Conservation (phyloP, 1,139 yeast species). For the Geotrichum macrosporum region DNA sequence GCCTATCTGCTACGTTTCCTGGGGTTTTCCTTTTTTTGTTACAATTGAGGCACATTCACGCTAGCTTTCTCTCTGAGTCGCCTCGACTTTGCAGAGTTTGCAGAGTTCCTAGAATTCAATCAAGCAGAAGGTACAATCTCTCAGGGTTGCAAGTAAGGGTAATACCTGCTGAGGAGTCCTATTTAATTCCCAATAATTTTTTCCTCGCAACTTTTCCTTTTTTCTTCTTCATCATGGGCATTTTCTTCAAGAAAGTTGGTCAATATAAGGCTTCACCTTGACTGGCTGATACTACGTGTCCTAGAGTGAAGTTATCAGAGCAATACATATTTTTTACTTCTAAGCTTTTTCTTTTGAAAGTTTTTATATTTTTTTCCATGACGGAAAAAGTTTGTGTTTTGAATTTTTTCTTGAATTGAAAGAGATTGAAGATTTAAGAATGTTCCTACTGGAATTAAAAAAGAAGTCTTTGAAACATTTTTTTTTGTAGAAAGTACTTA, state of each 20-base stretch:
- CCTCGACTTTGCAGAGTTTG: too few relatives aligned
- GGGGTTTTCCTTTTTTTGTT: too few relatives aligned
- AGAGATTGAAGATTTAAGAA: too few relatives aligned
- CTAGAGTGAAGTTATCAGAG: slow-evolving; percentile 20
- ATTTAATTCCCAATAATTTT: slow-evolving; percentile 4
- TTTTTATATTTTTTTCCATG: slow-evolving; percentile 7
- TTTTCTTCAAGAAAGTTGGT: slow-evolving; percentile 14
- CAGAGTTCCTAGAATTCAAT: too few relatives aligned
- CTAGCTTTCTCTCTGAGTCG: too few relatives aligned
- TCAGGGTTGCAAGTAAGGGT: slow-evolving; percentile 9
- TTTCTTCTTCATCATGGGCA: slow-evolving; percentile 13
- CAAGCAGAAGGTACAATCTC: background rate
- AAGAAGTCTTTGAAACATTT: slow-evolving; percentile 22
- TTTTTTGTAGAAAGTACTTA: too few relatives aligned
- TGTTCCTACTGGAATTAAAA: slow-evolving; percentile 19
- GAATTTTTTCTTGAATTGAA: too few relatives aligned
- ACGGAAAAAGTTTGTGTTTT: too few relatives aligned
- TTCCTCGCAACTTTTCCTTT: slow-evolving; percentile 3
- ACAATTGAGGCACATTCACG: too few relatives aligned
- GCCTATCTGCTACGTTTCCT: too few relatives aligned
- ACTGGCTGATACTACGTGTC: slow-evolving; percentile 21
- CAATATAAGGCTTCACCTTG: slow-evolving; percentile 15
- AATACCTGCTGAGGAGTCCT: background rate
- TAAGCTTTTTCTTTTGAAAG: slow-evolving; percentile 14
- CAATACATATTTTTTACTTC: slow-evolving; percentile 22